Evolutionary conservation across 75 land plant genomes (phyloP), one percentile per base, ranked within the genome.

Genomic region (Pinus tabuliformis): DNA sequence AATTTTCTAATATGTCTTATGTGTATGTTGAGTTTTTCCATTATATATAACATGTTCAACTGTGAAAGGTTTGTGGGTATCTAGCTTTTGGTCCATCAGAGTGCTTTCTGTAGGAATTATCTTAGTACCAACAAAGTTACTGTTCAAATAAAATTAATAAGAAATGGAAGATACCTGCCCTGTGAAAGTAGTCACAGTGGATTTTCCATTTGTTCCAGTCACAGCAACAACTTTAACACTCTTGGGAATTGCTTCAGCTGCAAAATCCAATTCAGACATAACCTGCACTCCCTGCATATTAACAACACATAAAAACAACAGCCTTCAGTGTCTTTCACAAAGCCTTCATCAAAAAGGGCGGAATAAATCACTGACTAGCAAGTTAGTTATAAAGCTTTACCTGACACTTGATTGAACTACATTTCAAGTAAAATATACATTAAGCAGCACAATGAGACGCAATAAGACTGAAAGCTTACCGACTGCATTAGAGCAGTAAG

Each of bases 161-260:
- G 56, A 6, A 26, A 36, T 72, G 5, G 24, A 18, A 6, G 13
- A 37, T 56, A 91, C 92, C 90, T 91, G 92, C 60, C 91, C 92
- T 73, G 86, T 78, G 75, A 88, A 91, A 59, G 85, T 78, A 39
- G 90, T 78, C 17, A 86, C 86, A 14, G 92, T 91, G 8, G 92
- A 91, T 80, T 91, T 91, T 56, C 92, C 92, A 74, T 91, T 91
- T 13, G 92, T 91, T 26, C 92, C 92, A n/a, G 92, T 75, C 20
- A 91, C 86, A 21, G 91, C 92, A 26, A 91, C 83, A 73, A 91
- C 59, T 62, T 83, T 86, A 24, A 80, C 65, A 52, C 37, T 59
- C 60, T 75, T 75, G 21, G 90, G 88, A 56, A 91, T 62, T 9
- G 78, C 81, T 75, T 89, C 92, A 26, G 92, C 86, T 24, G 92